These are phyloP conservation scores for Paracoccidioides lutzii DNA, from an alignment of 2,329 filamentous ascomycete species.

Conservation along the genomic window DNA sequence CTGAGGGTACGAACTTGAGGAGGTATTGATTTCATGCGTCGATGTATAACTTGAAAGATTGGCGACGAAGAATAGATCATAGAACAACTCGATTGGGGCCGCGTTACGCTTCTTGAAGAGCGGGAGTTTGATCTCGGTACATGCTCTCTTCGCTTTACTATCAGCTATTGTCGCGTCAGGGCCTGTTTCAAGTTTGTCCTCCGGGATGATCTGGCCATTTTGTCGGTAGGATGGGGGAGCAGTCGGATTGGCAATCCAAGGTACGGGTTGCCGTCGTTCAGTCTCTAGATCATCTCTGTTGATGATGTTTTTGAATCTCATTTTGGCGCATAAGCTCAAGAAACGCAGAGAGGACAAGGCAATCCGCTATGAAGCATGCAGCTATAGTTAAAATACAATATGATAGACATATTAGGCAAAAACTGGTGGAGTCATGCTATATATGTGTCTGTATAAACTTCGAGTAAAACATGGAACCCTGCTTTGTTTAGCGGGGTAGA, in stretches of 20 bases:
- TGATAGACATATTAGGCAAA: no score
- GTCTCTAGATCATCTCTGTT: conserved; percentile 3
- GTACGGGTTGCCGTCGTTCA: conserved; percentile 5
- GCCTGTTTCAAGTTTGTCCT: not conserved
- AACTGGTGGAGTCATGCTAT: no score
- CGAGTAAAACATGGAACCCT: no score
- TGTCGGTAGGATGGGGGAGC: not conserved
- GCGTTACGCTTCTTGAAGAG: conserved; percentile 32
- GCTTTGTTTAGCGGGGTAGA: no score
- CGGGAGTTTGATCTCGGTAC: conserved; percentile 7
- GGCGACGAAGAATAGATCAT: conserved; percentile 50
- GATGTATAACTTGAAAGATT: conserved; percentile 52
- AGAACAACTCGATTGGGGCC: conserved; percentile 45
- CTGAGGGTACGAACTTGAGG: not conserved
- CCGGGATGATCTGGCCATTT: not conserved
- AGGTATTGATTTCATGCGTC: conserved; percentile 39
- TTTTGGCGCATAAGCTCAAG: not conserved
- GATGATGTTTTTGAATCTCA: conserved; percentile 8
- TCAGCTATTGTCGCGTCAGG: not conserved
- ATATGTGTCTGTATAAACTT: no score
- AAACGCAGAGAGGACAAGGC: no score
- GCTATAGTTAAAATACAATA: no score
- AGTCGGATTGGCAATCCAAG: conserved; percentile 4
- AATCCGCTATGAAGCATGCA: no score
- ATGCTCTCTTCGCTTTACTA: not conserved